Evolutionary conservation across 345 rosid species (phyloP).

Genomic region (Conringia planisiliqua): DNA sequence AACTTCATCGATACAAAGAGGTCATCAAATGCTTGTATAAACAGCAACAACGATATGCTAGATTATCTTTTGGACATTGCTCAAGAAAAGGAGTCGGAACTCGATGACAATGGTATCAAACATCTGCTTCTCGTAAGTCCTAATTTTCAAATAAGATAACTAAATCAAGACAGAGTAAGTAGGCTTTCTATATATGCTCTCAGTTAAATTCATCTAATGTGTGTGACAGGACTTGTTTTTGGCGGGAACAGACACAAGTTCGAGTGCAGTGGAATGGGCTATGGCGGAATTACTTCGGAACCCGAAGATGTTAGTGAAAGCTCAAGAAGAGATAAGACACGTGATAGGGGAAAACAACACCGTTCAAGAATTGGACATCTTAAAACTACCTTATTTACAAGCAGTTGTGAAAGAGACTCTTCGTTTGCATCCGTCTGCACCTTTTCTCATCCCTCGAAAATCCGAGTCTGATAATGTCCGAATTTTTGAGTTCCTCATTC

Average conservation of each 20-base stretch:
- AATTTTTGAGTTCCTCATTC: conserved; percentile 10
- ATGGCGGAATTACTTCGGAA: conserved; percentile 24
- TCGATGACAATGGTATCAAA: conserved; percentile 15
- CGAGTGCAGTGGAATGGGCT: conserved; percentile 26
- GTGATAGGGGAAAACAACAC: conserved; percentile 12
- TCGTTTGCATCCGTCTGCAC: conserved; percentile 42
- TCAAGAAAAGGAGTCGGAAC: conserved; percentile 13
- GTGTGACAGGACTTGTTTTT: conserved; percentile 32
- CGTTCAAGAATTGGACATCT: conserved; percentile 29
- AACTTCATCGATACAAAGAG: conserved; percentile 22
- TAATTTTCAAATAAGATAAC: background rate
- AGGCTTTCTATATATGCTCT: background rate
- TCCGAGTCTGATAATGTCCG: conserved; percentile 11
- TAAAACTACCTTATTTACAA: conserved; percentile 30
- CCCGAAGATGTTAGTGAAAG: conserved; percentile 13
- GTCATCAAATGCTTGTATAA: background rate
- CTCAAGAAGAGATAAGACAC: conserved; percentile 23
- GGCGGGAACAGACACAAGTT: conserved; percentile 42
- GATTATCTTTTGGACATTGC: conserved; percentile 28
- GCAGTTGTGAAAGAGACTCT: conserved; percentile 40
- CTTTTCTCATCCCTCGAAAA: conserved; percentile 33
- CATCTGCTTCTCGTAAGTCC: conserved; percentile 37
- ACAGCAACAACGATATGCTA: conserved; percentile 25
- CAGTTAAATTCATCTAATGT: background rate
- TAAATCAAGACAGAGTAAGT: background rate